Evolutionary conservation across 2,329 filamentous ascomycete genomes (phyloP), one percentile per base, ranked within the genome.

Genomic region (Fusarium annulatum): DNA sequence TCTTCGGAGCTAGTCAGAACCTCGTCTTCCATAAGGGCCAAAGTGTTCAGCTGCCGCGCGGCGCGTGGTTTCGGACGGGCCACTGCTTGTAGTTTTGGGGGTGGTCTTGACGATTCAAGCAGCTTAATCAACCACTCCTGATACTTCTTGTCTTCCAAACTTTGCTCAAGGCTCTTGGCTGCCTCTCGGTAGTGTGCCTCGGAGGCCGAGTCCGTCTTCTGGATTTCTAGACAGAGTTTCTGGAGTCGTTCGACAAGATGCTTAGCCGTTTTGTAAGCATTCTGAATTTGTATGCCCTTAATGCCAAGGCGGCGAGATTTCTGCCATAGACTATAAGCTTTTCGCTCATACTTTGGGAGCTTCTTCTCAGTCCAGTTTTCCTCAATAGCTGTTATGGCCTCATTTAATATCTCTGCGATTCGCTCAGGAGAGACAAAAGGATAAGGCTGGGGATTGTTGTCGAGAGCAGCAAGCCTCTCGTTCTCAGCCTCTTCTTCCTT

Each of bases 271-370:
- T 76, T 77, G 15, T 83, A 82, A n/a, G 88, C 84, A 12, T 77
- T 73, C 3, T 83, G 79, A 23, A 91, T 86, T 33, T 87, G 82
- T 3, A 70, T 73, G 10, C 57, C 76, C 38, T 61, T 76, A 4
- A 79, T 80, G 76, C 82, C 81, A 46, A 81, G 79, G 15, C 82
- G 84, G 57, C 85, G 88, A 36, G 89, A 89, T 43, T 85, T 73
- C 7, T 79, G 82, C 94, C 94, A 97, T 5, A 92, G 73, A 7
- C 78, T 81, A 77, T 89, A 87, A 1, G 92, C 92, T 64, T 86
- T 90, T 9, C 79, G 80, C 63, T 89, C 82, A 19, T 89, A 83
- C 59, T 84, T 88, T 0, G 89, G 88, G 11, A 89, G 84, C 71
- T 90, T 90, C 3, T 82, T 84, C n/a, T 84, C 79, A n/a, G 81